These are phyloP conservation scores for Linum tenue DNA, from an alignment of 345 rosid genomes.

Conservation along the genomic window DNA sequence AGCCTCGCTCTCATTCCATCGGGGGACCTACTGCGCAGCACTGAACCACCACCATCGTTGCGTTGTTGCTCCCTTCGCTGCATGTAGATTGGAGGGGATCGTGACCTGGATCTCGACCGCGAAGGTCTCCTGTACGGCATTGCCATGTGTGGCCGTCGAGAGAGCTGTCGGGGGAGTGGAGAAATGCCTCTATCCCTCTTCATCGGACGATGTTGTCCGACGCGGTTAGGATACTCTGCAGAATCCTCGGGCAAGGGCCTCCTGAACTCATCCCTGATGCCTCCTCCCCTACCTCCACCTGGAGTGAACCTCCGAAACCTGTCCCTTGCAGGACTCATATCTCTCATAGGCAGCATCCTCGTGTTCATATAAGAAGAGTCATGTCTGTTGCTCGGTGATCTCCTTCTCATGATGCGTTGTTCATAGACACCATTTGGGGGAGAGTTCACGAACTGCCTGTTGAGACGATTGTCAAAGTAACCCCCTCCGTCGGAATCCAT, in stretches of 20 bases:
- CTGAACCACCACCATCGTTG: conserved; percentile 18
- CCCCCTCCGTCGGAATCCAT: conserved; percentile 15
- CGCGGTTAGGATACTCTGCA: conserved; percentile 22
- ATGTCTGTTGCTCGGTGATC: conserved; percentile 23
- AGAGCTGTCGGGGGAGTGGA: conserved; percentile 15
- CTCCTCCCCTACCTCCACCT: conserved; percentile 17
- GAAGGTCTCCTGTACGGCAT: conserved; percentile 22
- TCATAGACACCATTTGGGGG: conserved; percentile 23
- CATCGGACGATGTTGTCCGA: conserved; percentile 17
- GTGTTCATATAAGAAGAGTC: conserved; percentile 19
- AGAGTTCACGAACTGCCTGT: conserved; percentile 27
- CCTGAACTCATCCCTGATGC: conserved; percentile 26
- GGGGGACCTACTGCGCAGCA: conserved; percentile 37
- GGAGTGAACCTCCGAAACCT: conserved; percentile 30
- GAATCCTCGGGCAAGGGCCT: conserved; percentile 21
- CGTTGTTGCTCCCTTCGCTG: conserved; percentile 18
- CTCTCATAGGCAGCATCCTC: conserved; percentile 21
- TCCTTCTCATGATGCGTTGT: conserved; percentile 14
- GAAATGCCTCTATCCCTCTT: conserved; percentile 46
- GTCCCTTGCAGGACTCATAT: conserved; percentile 27
- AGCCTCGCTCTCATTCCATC: conserved; percentile 30
- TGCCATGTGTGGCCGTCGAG: conserved; percentile 19
- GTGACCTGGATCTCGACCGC: conserved; percentile 40
- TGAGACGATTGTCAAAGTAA: conserved; percentile 21
- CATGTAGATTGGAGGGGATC: conserved; percentile 30